These are phyloP conservation scores for Scutellaria minor DNA, from an alignment of 257 asterid genomes.

Conservation along the genomic window DNA sequence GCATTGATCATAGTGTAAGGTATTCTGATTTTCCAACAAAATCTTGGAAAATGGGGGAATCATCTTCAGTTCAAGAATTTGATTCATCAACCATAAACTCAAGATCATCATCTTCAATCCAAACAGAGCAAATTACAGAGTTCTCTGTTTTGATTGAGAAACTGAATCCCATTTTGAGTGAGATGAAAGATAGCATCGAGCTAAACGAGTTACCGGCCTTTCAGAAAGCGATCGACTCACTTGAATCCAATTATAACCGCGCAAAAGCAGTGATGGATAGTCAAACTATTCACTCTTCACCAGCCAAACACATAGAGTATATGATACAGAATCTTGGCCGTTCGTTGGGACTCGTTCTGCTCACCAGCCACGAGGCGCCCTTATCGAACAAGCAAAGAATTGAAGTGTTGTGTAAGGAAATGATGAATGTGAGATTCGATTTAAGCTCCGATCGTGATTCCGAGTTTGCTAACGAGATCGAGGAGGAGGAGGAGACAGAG, in stretches of 20 bases:
- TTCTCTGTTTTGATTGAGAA: slow-evolving; percentile 62
- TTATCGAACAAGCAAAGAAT: slow-evolving; percentile 54
- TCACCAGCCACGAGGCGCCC: slow-evolving; percentile 69
- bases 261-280: slow-evolving; percentile 50
- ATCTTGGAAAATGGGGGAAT: slow-evolving; percentile 39
- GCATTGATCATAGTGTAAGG: no score
- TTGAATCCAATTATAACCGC: slow-evolving; percentile 59
- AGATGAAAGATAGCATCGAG: slow-evolving; percentile 50
- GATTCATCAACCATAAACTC: slow-evolving; percentile 50
- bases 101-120: slow-evolving; percentile 51
- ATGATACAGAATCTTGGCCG: slow-evolving; percentile 70
- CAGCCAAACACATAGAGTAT: slow-evolving; percentile 57
- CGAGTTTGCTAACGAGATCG: slow-evolving; percentile 42
- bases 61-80: slow-evolving; percentile 36
- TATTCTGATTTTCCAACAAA: neutral
- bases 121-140: slow-evolving; percentile 57
- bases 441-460: slow-evolving; percentile 47
- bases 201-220: slow-evolving; percentile 46
- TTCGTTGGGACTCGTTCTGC: slow-evolving; percentile 80
- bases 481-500: slow-evolving; percentile 35
- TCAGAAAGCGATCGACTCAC: slow-evolving; percentile 67
- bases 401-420: slow-evolving; percentile 63
- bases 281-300: slow-evolving; percentile 47
- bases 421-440: slow-evolving; percentile 68
- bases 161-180: slow-evolving; percentile 61